phyloP scores from a whole-genome alignment of 2,329 filamentous ascomycete species.

The Akanthomyces dipterigenus region DNA sequence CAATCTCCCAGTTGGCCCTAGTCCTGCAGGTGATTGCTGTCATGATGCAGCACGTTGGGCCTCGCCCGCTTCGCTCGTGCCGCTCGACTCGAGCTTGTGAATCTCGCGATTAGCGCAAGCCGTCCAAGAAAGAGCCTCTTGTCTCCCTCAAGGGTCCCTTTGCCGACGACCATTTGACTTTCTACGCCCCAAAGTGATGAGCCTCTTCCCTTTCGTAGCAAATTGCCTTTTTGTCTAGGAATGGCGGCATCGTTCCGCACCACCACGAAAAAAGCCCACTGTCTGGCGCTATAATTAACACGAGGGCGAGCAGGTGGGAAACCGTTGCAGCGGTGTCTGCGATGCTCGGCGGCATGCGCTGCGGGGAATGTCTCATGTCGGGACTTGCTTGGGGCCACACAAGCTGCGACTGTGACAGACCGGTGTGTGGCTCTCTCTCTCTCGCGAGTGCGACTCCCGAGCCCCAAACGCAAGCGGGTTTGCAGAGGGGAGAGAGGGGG shows the following conservation, averaged over 20 bases:
- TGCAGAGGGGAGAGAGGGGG: background rate
- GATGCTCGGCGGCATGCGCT: background rate
- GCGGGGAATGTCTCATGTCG: constrained; percentile 4
- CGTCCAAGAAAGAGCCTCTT: background rate
- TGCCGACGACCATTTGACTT: background rate
- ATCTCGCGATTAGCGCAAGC: background rate
- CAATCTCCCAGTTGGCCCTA: background rate
- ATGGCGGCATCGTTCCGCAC: background rate
- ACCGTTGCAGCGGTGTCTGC: background rate
- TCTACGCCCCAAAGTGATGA: too few relatives aligned
- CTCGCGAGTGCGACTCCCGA: background rate
- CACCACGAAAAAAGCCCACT: background rate
- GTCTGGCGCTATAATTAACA: too few relatives aligned
- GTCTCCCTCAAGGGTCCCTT: too few relatives aligned
- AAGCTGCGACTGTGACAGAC: too few relatives aligned
- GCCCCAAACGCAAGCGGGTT: background rate
- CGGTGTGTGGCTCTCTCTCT: background rate
- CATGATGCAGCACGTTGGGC: background rate
- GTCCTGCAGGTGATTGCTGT: background rate
- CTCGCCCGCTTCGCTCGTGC: background rate
- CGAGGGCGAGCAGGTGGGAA: background rate
- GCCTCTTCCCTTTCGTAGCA: background rate
- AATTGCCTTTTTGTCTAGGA: background rate
- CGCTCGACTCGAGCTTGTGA: background rate
- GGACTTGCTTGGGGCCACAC: background rate